These are phyloP conservation scores for Penicillium crystallinum DNA, from an alignment of 495 filamentous ascomycete genomes.

Conservation along the genomic window DNA sequence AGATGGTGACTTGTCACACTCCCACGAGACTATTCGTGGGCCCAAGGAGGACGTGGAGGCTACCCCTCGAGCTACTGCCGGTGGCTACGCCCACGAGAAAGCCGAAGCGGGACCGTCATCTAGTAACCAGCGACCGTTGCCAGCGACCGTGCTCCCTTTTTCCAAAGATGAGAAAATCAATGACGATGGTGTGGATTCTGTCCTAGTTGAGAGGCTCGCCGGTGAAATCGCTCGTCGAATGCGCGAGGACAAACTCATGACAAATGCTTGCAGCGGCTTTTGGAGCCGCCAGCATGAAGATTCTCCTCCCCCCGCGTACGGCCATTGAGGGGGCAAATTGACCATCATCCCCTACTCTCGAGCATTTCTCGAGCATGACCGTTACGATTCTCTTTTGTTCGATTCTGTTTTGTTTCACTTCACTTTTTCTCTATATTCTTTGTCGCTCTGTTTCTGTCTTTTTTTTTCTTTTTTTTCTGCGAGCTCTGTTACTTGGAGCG, in stretches of 20 bases:
- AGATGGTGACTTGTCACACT: conserved; percentile 26
- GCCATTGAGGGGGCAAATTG: conserved; percentile 27
- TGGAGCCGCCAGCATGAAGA: conserved; percentile 41
- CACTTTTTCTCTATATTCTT: background rate
- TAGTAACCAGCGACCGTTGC: conserved; percentile 23
- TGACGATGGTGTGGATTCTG: conserved; percentile 68
- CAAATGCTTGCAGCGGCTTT: conserved; percentile 34
- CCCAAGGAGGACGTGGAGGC: conserved; percentile 32
- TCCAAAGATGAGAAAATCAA: conserved; percentile 26
- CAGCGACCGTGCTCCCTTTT: conserved; percentile 36
- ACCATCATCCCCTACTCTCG: conserved; percentile 12
- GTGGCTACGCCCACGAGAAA: conserved; percentile 22
- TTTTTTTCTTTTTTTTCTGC: conserved; percentile 14
- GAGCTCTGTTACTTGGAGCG: conserved; percentile 12
- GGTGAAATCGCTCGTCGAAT: conserved; percentile 82
- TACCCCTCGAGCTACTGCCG: conserved; percentile 33
- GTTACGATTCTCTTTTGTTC: conserved; percentile 29
- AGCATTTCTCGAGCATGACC: conserved; percentile 28
- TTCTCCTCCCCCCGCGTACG: conserved; percentile 42
- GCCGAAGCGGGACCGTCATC: conserved; percentile 28
- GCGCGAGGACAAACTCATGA: conserved; percentile 60
- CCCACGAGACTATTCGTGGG: conserved; percentile 18
- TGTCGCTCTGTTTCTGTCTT: background rate
- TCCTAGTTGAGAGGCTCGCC: conserved; percentile 87
- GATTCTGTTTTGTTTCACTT: conserved; percentile 6